Percentiles rank a stretch among this genome's conserved stretches.
Evolutionary conservation across 305 asterid genomes (phyloP).

Genomic region (Salvia sclarea): DNA sequence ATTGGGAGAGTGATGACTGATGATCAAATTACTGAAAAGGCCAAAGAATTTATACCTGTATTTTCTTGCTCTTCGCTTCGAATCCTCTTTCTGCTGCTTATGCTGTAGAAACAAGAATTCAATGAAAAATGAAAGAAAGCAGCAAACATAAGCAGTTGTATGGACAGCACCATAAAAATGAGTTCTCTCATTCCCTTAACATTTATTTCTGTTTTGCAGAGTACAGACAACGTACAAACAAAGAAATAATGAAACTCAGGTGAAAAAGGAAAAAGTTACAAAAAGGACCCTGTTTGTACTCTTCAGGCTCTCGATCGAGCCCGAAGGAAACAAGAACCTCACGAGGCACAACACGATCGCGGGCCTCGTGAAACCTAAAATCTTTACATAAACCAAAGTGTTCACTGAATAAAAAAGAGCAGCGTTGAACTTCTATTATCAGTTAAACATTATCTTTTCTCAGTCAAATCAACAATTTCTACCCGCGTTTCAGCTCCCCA

Average conservation of each 20-base stretch:
- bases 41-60: constrained; percentile 20
- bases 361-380: constrained; percentile 25
- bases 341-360: constrained; percentile 6
- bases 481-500: constrained; percentile 42
- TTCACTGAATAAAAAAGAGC: neutral
- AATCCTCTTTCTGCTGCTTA: neutral
- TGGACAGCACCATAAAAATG: neutral
- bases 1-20: constrained; percentile 34
- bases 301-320: neutral
- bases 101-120: neutral
- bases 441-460: constrained; percentile 6
- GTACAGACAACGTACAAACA: constrained; percentile 23
- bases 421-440: constrained; percentile 19
- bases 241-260: neutral
- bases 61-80: constrained; percentile 17
- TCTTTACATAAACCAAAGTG: constrained; percentile 9
- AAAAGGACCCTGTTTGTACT: constrained; percentile 10
- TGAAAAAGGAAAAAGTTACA: neutral
- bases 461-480: constrained; percentile 1
- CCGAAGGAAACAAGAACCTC: constrained; percentile 12
- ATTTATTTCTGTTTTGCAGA: constrained; percentile 5
- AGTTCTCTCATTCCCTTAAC: constrained; percentile 21
- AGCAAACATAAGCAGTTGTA: neutral
- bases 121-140: constrained; percentile 5
- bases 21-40: constrained; percentile 17